Base-by-base conservation (phyloP, 192 early-diverging fungal genomes). In the Coemansia sp. region DNA sequence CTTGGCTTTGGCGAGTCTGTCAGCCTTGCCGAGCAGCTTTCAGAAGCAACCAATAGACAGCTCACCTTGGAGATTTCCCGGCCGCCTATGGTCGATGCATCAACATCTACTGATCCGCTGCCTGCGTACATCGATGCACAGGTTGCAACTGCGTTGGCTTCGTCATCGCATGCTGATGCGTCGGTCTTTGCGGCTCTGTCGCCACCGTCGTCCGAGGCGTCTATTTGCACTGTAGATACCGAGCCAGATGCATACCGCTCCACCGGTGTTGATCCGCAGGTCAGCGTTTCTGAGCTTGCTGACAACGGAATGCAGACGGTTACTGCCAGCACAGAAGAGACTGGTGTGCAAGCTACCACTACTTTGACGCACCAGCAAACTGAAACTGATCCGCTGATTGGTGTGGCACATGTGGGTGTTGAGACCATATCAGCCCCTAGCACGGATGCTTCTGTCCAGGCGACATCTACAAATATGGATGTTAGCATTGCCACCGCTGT, bases 21-120 rank as follows among this genome's bases (percentile, higher is more conserved):
- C 12, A 68, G 55, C 1, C 42, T 80, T 59, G 77, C 77, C 5
- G 77, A 70, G 69, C 77, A 80, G 59, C 56, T 80, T 43, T 68
- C 72, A 0, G 63, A 66, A 8, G 67, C 72, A 2, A 64, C 68
- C 21, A 63, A 57, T 2, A 57, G 8, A 21, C 55, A 57, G 28
- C 4, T 31, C 0, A 7, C 10, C 0, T 8, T 15, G 15, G 30
- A 4, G 10, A 8, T 16, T 34, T 20, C 31, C 55, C 20, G 25
- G 30, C 55, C 55, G 7, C 18, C 25, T 34, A 80, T 74, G 48
- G 69, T 64, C 7, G 77, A 80, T 65, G 77, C 63, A 3, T 61
- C 66, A 0, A 72, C 67, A 0, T 65, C 45, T 40, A 78, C 75
- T 9, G 75, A 66, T 34, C 48, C 66, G 33, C 43, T 57, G 18